These are phyloP conservation scores for Heritiera fomes DNA, from an alignment of 345 rosid species.

Conservation along the genomic window DNA sequence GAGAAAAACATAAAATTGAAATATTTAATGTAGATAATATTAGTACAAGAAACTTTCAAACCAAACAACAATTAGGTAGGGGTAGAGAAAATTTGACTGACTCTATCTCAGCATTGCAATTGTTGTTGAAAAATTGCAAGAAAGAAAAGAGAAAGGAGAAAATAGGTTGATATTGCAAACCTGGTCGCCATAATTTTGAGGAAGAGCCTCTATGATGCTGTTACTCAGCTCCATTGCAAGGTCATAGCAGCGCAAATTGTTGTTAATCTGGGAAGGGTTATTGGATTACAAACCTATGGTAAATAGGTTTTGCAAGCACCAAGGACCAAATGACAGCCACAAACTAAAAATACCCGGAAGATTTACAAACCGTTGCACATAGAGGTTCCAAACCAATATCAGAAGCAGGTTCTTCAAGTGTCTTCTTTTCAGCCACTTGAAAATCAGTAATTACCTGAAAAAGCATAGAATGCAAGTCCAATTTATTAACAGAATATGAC, in stretches of 20 bases:
- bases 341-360: constrained; percentile 2
- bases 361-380: constrained; percentile 87
- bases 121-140: constrained; percentile 9
- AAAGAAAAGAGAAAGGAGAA: constrained; percentile 10
- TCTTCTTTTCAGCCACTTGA: constrained; percentile 91
- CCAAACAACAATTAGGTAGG: not conserved
- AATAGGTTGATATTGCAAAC: constrained; percentile 34
- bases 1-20: not conserved
- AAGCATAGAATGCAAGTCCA: not conserved
- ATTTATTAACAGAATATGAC: not conserved
- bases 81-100: no score
- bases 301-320: constrained; percentile 17
- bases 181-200: constrained; percentile 95
- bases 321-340: constrained; percentile 7
- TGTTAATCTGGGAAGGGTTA: constrained; percentile 66
- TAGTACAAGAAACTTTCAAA: not conserved
- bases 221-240: constrained; percentile 96
- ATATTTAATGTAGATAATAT: not conserved
- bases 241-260: constrained; percentile 96
- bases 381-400: constrained; percentile 94
- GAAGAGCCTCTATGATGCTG: constrained; percentile 92
- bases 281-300: constrained; percentile 13
- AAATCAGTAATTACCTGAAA: constrained; percentile 97
- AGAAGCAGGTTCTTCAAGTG: constrained; percentile 88
- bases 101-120: not conserved